A percentile compares a stretch with the other conserved stretches of the same genome.
phyloP scores from a whole-genome alignment of 768 basidiomycete species.

The Boletales sp. region DNA sequence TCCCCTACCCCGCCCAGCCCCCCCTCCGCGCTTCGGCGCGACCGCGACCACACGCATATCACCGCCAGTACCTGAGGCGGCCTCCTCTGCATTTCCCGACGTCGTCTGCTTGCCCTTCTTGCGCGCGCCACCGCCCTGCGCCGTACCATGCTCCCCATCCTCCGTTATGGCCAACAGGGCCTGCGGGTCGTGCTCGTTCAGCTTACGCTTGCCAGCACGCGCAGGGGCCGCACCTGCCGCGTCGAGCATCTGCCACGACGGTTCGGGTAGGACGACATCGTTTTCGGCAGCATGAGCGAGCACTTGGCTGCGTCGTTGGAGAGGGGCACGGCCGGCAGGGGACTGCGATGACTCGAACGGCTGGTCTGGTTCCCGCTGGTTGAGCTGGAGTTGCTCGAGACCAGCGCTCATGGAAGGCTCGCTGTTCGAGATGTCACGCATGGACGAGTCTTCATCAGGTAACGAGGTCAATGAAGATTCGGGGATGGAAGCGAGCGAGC shows the following conservation, averaged over 20 bases:
- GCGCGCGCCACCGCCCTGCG: slow-evolving; percentile 9
- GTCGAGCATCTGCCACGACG: slow-evolving; percentile 55
- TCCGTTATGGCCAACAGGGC: slow-evolving; percentile 26
- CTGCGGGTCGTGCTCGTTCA: slow-evolving; percentile 23
- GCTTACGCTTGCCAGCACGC: slow-evolving; percentile 38
- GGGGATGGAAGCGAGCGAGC: slow-evolving; percentile 9
- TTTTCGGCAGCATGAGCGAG: slow-evolving; percentile 44
- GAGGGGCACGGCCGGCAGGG: slow-evolving; percentile 19
- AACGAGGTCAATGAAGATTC: slow-evolving; percentile 22
- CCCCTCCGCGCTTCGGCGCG: slow-evolving; percentile 15
- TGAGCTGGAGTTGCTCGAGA: slow-evolving; percentile 33
- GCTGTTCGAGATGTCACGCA: slow-evolving; percentile 9
- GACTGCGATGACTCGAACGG: slow-evolving; percentile 3
- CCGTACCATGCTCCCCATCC: slow-evolving; percentile 12
- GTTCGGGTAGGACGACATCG: slow-evolving; percentile 41
- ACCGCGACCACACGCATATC: neutral
- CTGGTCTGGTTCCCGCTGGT: slow-evolving; percentile 4
- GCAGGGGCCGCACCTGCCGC: slow-evolving; percentile 19
- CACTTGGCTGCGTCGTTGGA: slow-evolving; percentile 49
- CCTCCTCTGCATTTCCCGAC: slow-evolving; percentile 16
- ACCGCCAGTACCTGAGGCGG: slow-evolving; percentile 6
- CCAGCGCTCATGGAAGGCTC: slow-evolving; percentile 30
- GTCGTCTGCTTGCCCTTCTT: slow-evolving; percentile 23
- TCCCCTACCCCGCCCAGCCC: slow-evolving; percentile 20
- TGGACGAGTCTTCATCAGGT: slow-evolving; percentile 18